A percentile compares a stretch with the other conserved stretches of the same genome.
Conservation (phyloP, 2,329 filamentous ascomycete species). For the Drechslerella coelobrocha region DNA sequence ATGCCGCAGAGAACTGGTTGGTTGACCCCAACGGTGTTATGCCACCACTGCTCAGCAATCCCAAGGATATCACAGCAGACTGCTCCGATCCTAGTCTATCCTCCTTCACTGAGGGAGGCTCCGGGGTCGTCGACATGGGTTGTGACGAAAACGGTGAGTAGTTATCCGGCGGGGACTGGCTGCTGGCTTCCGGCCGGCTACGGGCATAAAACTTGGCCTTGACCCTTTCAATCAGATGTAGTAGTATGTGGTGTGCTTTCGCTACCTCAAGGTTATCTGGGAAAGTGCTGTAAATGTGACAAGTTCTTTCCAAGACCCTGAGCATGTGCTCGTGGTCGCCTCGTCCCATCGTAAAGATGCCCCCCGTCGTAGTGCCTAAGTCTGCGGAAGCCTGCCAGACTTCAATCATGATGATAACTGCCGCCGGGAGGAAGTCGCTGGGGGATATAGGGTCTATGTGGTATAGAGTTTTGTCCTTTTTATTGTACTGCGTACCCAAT, state of each 20-base stretch:
- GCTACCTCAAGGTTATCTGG: conserved; percentile 79
- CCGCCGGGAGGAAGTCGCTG: conserved; percentile 55
- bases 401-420: conserved; percentile 54
- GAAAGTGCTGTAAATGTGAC: conserved; percentile 41
- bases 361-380: conserved; percentile 56
- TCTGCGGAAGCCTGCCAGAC: conserved; percentile 57
- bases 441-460: conserved; percentile 61
- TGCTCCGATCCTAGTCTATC: conserved; percentile 40
- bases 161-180: conserved; percentile 35
- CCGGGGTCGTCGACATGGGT: conserved; percentile 43
- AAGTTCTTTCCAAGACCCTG: conserved; percentile 68
- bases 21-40: conserved; percentile 17
- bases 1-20: conserved; percentile 37
- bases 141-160: conserved; percentile 38
- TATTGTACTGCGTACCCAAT: conserved; percentile 55
- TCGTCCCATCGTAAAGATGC: conserved; percentile 65
- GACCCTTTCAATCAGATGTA: conserved; percentile 82
- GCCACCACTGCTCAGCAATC: conserved; percentile 51
- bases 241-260: conserved; percentile 82
- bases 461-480: conserved; percentile 56
- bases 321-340: conserved; percentile 77
- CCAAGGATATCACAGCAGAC: conserved; percentile 52
- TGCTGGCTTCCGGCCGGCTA: conserved; percentile 15
- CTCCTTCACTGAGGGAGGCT: conserved; percentile 48
- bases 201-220: conserved; percentile 55